Conservation (phyloP, 1,139 yeast genomes). For the Hyphopichia wangnamkhiaoensis region DNA sequence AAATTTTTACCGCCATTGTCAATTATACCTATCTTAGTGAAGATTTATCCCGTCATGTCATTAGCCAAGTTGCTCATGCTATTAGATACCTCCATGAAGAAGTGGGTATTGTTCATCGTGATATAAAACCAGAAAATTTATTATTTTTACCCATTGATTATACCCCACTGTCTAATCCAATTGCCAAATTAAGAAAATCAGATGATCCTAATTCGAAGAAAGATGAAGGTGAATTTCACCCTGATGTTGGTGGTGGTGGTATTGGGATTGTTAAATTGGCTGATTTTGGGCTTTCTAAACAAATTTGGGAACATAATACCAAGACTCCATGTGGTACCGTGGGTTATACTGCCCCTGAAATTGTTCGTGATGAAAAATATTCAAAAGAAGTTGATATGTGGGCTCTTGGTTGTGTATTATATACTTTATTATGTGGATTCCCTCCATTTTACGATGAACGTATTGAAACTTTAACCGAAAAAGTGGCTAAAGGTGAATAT, state of each 20-base stretch:
- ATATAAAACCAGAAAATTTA: slow-evolving; percentile 58
- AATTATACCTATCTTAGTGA: slow-evolving; percentile 58
- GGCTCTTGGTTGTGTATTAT: slow-evolving; percentile 64
- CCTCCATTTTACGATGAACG: slow-evolving; percentile 65
- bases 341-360: slow-evolving; percentile 65
- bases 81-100: slow-evolving; percentile 55
- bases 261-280: slow-evolving; percentile 86
- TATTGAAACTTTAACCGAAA: slow-evolving; percentile 55
- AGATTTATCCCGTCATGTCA: slow-evolving; percentile 53
- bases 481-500: slow-evolving; percentile 60
- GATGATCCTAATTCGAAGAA: slow-evolving; percentile 50
- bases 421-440: slow-evolving; percentile 61
- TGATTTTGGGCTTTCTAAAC: slow-evolving; percentile 91
- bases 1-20: slow-evolving; percentile 57
- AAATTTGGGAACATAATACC: slow-evolving; percentile 60
- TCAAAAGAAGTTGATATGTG: slow-evolving; percentile 66
- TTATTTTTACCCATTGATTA: slow-evolving; percentile 64
- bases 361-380: slow-evolving; percentile 57
- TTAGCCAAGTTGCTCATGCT: slow-evolving; percentile 51
- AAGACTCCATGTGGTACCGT: slow-evolving; percentile 67
- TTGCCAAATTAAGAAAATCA: slow-evolving; percentile 40
- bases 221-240: slow-evolving; percentile 54
- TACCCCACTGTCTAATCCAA: slow-evolving; percentile 38
- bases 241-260: slow-evolving; percentile 85
- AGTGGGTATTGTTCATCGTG: slow-evolving; percentile 58